Evolutionary conservation across 257 asterid species (phyloP).

Genomic region (Marsdenia floribunda): DNA sequence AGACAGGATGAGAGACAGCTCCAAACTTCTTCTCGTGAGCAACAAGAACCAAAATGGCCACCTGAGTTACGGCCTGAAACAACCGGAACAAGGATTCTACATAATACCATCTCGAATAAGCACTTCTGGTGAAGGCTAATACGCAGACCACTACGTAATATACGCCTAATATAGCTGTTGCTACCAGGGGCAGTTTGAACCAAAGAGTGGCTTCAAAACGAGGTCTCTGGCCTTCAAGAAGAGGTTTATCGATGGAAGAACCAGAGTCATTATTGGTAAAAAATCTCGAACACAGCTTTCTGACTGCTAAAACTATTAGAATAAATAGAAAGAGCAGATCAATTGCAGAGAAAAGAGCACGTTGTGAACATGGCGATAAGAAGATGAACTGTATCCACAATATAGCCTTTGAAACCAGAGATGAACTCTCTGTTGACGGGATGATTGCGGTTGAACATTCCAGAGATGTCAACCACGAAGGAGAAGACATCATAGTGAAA

Average conservation of each 20-base stretch:
- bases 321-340: constrained; percentile 34
- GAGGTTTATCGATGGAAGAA: constrained; percentile 36
- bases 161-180: constrained; percentile 39
- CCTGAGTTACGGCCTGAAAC: constrained; percentile 35
- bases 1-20: constrained; percentile 36
- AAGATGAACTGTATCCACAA: constrained; percentile 39
- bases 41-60: constrained; percentile 31
- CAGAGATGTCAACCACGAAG: constrained; percentile 38
- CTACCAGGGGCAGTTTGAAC: constrained; percentile 31
- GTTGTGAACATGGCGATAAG: constrained; percentile 54
- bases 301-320: constrained; percentile 21
- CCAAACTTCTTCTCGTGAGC: constrained; percentile 43
- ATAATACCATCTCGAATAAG: constrained; percentile 30
- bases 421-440: constrained; percentile 24
- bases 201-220: constrained; percentile 27
- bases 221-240: constrained; percentile 30
- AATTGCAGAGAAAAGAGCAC: constrained; percentile 35
- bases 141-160: constrained; percentile 25
- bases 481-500: constrained; percentile 24
- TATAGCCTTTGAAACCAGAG: constrained; percentile 12
- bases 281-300: constrained; percentile 29
- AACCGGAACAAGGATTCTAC: constrained; percentile 33
- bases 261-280: constrained; percentile 4
- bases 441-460: constrained; percentile 36
- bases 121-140: constrained; percentile 31